Base-by-base conservation (phyloP, 2,329 filamentous ascomycete species). In the Fusarium incarnatum region DNA sequence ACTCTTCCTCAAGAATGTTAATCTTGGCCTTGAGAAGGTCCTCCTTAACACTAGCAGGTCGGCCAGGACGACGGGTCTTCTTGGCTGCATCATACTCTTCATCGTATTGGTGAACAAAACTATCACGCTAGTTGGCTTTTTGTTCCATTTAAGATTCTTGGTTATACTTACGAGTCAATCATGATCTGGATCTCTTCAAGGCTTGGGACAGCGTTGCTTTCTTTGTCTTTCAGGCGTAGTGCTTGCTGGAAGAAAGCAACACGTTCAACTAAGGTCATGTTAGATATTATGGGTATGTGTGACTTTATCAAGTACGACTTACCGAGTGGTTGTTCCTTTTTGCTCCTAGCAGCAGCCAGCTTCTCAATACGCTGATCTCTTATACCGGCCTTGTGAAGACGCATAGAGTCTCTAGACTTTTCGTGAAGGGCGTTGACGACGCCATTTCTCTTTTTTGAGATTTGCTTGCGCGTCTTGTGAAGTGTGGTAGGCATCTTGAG, bases 391-490 rank as follows among this genome's bases (percentile, higher is more conserved):
- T 90, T 88, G 78, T 94, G 91, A 68, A 98, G 84, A 54, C 93
- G 88, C 76, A 91, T 88, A 6, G 94, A 92, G 83, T 98, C 93
- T 72, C 96, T 87, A 65, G 94, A 97, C 79, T 94, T 94, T 80
- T 94, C 92, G 77, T 98, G 95, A 23, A 98, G 86, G 15, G 91
- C 86, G 30, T 91, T 90, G 48, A 93, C 86, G 41, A 89, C 89
- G 22, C 89, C 89, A 70, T 89, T 89, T 72, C 92, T 89, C 86
- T 98, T 98, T 84, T 97, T 97, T 34, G 89, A 84, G 70, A 98
- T 95, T 70, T 94, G 89, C 83, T 98, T 98, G 68, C 92, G 89
- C 22, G 96, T 92, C 79, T 98, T 98, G 69, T 89, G 83, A 9
- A 98, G 82, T 46, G 91, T 88, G 77, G 89, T 91, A 16, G 93